Percentiles rank a stretch among this genome's conserved stretches.
These are phyloP conservation scores for Nitzschia inconspicua DNA, from an alignment of 108 stramenopile species.

Conservation along the genomic window DNA sequence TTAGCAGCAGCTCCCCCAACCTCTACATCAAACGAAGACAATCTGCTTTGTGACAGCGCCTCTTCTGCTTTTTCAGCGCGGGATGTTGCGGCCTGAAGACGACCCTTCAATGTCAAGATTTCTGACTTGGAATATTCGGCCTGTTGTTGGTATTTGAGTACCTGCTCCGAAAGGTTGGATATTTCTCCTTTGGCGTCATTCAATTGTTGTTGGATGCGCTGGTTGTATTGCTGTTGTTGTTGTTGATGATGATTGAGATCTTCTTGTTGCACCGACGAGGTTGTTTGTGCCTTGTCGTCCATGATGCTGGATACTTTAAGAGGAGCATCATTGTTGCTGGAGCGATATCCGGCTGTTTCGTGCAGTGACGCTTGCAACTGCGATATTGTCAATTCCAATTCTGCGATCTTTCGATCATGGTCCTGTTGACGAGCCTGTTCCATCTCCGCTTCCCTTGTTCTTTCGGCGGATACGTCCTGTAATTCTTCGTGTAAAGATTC, in stretches of 20 bases:
- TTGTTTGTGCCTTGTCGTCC: no score
- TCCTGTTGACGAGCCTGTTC: conserved; percentile 51
- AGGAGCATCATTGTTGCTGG: no score
- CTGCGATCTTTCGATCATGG: conserved; percentile 65
- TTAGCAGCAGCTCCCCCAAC: conserved; percentile 6
- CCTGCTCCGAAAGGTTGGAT: conserved; percentile 59
- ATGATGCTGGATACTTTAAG: no score
- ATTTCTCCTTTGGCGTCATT: conserved; percentile 43
- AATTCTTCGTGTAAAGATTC: conserved; percentile 65
- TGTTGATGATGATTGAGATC: no score
- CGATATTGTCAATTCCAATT: conserved; percentile 49
- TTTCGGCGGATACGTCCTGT: conserved; percentile 64
- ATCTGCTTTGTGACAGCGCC: conserved; percentile 10
- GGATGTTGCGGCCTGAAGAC: conserved; percentile 58
- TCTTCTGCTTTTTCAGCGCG: conserved; percentile 63
- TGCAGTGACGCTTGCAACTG: conserved; percentile 39
- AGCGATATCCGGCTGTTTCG: no score
- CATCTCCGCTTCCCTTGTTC: conserved; percentile 47
- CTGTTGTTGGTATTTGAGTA: conserved; percentile 60
- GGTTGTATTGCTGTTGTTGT: neutral
- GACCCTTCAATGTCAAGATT: conserved; percentile 63
- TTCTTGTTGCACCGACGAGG: no score
- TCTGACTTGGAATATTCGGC: conserved; percentile 57
- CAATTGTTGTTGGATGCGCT: neutral
- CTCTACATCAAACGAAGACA: conserved; percentile 26